These are phyloP conservation scores for Craterostigma plantagineum DNA, from an alignment of 257 asterid genomes.

Conservation along the genomic window DNA sequence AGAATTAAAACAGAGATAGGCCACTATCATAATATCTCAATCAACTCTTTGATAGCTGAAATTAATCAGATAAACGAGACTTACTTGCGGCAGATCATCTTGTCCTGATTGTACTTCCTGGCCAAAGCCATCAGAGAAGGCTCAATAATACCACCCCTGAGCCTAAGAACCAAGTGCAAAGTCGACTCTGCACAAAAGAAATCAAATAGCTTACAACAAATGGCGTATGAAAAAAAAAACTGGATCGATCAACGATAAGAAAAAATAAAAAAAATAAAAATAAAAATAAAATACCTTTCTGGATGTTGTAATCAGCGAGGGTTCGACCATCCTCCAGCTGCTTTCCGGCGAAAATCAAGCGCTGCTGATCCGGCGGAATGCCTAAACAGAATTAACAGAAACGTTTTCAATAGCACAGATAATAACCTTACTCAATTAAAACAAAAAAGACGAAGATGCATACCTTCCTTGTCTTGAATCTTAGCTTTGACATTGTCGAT, in stretches of 20 bases:
- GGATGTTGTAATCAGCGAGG: slow-evolving; percentile 22
- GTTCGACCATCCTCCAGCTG: slow-evolving; percentile 26
- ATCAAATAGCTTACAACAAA: background rate
- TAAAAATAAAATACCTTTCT: slow-evolving; percentile 19
- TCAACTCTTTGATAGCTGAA: background rate
- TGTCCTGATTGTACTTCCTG: slow-evolving; percentile 22
- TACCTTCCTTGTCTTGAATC: slow-evolving; percentile 30
- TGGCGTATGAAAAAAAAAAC: background rate
- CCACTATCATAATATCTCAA: background rate
- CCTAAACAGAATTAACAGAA: slow-evolving; percentile 7
- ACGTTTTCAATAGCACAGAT: too few relatives aligned
- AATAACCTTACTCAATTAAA: background rate
- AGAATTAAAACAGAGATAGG: background rate
- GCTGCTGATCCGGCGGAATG: slow-evolving; percentile 23
- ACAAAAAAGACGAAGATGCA: background rate
- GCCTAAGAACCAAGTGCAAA: slow-evolving; percentile 24
- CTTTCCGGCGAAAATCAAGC: slow-evolving; percentile 22
- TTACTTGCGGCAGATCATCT: slow-evolving; percentile 28
- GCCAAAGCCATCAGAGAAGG: slow-evolving; percentile 25
- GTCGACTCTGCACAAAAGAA: slow-evolving; percentile 13
- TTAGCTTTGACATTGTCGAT: slow-evolving; percentile 28
- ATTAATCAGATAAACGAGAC: background rate
- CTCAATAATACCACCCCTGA: slow-evolving; percentile 21
- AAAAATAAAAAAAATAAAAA: background rate
- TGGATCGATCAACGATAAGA: background rate